Evolutionary conservation across 164 flowering plant genomes (phyloP).

Genomic region (Brasenia schreberi): DNA sequence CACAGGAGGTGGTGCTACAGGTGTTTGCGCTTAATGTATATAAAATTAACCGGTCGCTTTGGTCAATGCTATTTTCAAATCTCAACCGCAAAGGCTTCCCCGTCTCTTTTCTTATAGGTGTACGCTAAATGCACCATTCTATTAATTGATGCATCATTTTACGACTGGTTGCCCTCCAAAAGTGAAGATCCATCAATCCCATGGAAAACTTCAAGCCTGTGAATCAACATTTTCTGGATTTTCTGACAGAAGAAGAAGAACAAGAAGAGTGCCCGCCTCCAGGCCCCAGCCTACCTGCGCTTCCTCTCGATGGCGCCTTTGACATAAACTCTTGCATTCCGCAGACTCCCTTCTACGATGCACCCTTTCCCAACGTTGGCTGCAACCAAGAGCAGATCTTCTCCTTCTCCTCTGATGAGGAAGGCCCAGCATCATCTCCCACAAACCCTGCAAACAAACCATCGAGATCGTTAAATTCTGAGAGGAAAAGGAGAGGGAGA

Average conservation of each 20-base stretch:
- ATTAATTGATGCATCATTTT: too few species aligned
- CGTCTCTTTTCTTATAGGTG: too few species aligned
- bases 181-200: background rate
- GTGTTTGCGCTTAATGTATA: too few species aligned
- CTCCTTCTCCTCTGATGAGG: background rate
- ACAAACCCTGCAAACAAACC: background rate
- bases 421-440: background rate
- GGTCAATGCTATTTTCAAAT: too few species aligned
- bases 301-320: background rate
- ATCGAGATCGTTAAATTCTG: constrained; percentile 52
- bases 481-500: constrained; percentile 58
- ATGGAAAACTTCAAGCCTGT: background rate
- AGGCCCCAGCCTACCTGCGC: background rate
- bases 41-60: too few species aligned
- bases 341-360: background rate
- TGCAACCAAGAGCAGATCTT: background rate
- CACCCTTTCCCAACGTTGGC: background rate
- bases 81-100: too few species aligned
- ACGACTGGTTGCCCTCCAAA: too few species aligned
- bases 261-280: background rate
- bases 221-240: background rate
- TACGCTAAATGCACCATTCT: too few species aligned
- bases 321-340: background rate
- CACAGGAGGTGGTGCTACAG: too few species aligned
- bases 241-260: background rate